Evolutionary conservation across 768 basidiomycete species (phyloP).

Genomic region (Mycena galopus): DNA sequence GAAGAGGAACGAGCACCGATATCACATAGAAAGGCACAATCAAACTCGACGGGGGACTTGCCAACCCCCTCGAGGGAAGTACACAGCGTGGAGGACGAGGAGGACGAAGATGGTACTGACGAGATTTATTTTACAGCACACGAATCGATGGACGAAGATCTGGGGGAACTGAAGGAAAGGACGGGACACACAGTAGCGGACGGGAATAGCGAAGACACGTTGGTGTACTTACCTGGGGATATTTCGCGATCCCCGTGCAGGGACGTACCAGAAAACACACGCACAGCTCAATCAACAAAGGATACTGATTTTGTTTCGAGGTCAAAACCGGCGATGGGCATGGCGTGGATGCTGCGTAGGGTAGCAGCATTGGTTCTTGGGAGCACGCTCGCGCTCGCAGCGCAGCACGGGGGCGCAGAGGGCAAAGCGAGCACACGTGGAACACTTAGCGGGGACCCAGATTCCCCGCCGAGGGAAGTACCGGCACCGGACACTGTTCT

Average conservation of each 20-base stretch:
- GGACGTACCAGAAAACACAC: no score
- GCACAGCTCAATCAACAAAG: no score
- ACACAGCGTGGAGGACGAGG: background rate
- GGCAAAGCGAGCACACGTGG: no score
- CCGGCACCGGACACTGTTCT: no score
- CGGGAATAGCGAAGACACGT: conserved; percentile 12
- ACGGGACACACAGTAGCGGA: no score
- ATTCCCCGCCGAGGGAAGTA: background rate
- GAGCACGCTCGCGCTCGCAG: background rate
- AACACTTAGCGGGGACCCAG: no score
- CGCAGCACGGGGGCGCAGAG: no score
- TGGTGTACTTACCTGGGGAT: no score
- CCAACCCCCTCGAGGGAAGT: conserved; percentile 16
- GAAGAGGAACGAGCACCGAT: conserved; percentile 2
- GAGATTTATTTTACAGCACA: conserved; percentile 2
- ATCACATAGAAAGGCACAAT: background rate
- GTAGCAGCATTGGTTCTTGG: no score
- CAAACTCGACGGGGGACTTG: conserved; percentile 21
- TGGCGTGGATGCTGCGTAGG: background rate
- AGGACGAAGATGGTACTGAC: background rate
- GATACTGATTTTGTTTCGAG: no score
- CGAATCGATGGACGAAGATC: background rate
- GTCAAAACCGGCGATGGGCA: background rate
- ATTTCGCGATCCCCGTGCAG: no score
- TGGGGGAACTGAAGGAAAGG: no score